phyloP scores from a whole-genome alignment of 371 early-diverging fungal genomes.

The Mucor saturninus region DNA sequence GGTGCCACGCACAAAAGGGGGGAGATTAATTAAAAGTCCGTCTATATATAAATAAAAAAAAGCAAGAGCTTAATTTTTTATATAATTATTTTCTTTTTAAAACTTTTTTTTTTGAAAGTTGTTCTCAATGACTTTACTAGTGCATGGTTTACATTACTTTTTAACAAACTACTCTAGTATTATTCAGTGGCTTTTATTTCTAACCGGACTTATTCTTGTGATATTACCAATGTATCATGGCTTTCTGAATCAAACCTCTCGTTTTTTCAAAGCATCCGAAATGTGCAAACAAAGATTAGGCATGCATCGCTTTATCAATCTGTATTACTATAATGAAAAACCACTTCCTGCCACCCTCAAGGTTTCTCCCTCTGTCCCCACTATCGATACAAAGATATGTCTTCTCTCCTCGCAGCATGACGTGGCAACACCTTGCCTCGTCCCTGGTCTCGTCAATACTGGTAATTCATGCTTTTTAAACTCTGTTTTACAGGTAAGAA shows the following conservation, averaged over 20 bases:
- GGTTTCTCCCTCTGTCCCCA: conserved; percentile 11
- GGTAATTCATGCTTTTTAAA: conserved; percentile 96
- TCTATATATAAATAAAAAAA: too few species aligned
- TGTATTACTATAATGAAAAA: not conserved
- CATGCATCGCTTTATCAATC: not conserved
- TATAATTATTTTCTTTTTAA: too few species aligned
- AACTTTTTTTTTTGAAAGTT: too few species aligned
- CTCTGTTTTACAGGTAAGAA: conserved; percentile 82
- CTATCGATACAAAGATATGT: conserved; percentile 15
- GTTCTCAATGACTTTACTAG: too few species aligned
- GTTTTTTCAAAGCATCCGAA: not conserved
- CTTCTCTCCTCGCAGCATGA: not conserved
- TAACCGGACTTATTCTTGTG: conserved; percentile 6
- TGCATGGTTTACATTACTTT: too few species aligned
- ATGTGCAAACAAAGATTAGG: not conserved
- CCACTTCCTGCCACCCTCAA: conserved; percentile 2
- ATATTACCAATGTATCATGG: conserved; percentile 14
- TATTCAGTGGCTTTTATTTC: conserved; percentile 2
- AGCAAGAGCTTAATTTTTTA: too few species aligned
- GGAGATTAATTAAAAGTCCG: too few species aligned
- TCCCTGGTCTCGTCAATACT: conserved; percentile 82
- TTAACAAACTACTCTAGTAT: conserved; percentile 4
- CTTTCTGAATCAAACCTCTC: not conserved
- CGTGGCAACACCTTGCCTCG: not conserved
- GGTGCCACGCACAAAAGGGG: too few species aligned